A percentile compares a stretch with the other conserved stretches of the same genome.
Conservation (phyloP, 179 eudicot genomes). For the Silene noctiflora region DNA sequence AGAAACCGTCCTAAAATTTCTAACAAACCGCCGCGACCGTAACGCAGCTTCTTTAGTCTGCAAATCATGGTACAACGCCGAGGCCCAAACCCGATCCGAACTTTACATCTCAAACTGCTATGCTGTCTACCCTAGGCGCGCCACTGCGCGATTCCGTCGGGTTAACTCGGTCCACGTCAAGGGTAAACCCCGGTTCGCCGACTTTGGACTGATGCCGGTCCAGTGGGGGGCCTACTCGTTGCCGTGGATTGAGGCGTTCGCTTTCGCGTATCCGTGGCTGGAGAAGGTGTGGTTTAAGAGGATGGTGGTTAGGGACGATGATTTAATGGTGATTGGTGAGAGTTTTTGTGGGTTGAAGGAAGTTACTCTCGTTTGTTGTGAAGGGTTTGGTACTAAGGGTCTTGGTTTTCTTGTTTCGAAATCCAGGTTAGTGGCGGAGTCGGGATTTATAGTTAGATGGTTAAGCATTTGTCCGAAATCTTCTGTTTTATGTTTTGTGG, state of each 20-base stretch:
- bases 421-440: constrained; percentile 43
- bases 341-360: constrained; percentile 48
- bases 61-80: constrained; percentile 67
- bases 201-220: constrained; percentile 57
- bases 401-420: constrained; percentile 51
- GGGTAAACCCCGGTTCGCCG: constrained; percentile 78
- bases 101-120: constrained; percentile 75
- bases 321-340: constrained; percentile 37
- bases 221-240: constrained; percentile 61
- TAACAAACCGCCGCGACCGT: constrained; percentile 53
- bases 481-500: constrained; percentile 9
- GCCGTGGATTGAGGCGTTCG: constrained; percentile 47
- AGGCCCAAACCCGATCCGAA: constrained; percentile 66
- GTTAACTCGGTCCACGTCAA: constrained; percentile 45
- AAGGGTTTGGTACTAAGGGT: constrained; percentile 64
- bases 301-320: constrained; percentile 60
- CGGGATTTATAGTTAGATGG: background rate
- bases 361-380: constrained; percentile 66
- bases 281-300: constrained; percentile 62
- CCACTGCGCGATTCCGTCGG: constrained; percentile 32
- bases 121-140: constrained; percentile 48
- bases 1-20: constrained; percentile 58
- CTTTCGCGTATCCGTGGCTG: constrained; percentile 39
- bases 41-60: constrained; percentile 64
- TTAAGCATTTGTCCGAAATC: background rate